Evolutionary conservation across 352 stramenopile species (phyloP), one percentile per base, ranked within the genome.

Genomic region (Phytopythium mirpurense): DNA sequence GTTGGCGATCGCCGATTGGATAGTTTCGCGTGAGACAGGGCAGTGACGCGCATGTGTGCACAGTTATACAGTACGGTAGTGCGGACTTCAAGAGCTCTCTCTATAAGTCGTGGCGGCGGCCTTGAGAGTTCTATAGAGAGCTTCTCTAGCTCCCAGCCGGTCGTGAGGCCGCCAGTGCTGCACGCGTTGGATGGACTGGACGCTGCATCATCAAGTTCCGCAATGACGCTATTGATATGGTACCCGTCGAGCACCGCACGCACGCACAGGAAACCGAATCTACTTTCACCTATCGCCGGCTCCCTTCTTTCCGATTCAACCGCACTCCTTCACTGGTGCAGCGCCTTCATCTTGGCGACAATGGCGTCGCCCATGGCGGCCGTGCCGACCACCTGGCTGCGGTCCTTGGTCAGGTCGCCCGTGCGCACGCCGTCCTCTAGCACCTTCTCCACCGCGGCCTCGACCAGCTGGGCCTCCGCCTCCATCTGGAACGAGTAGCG

Each of bases 401-500:
- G 63, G 58, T 89, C 71, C 50, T 77, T 78, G 36, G 80, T 88
- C 48, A 96, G 64, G 62, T 96, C 87, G 23, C 83, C 79, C n/a
- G 87, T 96, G 59, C 83, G 86, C 36, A 93, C 58, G 46, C 87
- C 86, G 49, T 90, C 74, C 58, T 93, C 51, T 23, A 96, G 74
- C 55, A 94, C 87, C 29, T 81, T 65, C 58, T 95, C 82, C 7
- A 95, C 87, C 0, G 87, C 87, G 21, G 62, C 64, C 50, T 96
- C 83, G 47, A 96, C 92, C 47, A 92, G 46, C 55, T 78, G 72
- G 23, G 87, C 87, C 63, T 93, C 87, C 3, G 62, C 47, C 46
- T 93, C 78, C 63, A 93, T 72, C 68, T 88, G 65, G 60, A 94
- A 94, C 57, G 83, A 94, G 65, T 99, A 99, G 38, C 93, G 83